A percentile compares a stretch with the other conserved stretches of the same genome.
These are phyloP conservation scores for Pseudogymnoascus destructans DNA, from an alignment of 2,329 filamentous ascomycete genomes.

Conservation along the genomic window DNA sequence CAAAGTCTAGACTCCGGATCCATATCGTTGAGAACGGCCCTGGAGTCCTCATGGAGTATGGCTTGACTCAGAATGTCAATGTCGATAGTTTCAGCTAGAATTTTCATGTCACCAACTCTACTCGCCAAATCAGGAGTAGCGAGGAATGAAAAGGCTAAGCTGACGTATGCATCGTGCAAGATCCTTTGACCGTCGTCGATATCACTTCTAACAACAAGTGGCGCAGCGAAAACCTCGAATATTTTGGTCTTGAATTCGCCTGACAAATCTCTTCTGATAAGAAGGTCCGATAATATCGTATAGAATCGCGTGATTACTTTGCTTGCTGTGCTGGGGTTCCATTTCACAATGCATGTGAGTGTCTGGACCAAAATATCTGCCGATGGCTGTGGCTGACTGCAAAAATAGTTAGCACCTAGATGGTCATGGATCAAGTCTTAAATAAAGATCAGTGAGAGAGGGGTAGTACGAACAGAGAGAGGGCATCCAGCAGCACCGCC, in stretches of 20 bases:
- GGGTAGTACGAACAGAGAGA: background rate
- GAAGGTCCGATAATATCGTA: background rate
- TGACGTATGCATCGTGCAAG: conserved; percentile 16
- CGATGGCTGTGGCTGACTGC: background rate
- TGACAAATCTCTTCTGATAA: background rate
- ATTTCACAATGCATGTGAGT: background rate
- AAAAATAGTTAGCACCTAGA: background rate
- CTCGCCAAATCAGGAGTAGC: conserved; percentile 21
- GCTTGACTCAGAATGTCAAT: conserved; percentile 19
- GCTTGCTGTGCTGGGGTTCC: background rate
- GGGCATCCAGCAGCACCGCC: background rate
- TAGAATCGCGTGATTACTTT: background rate
- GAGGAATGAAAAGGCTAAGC: conserved; percentile 24
- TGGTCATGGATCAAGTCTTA: background rate
- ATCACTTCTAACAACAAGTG: background rate
- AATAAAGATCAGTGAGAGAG: background rate
- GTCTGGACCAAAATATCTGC: background rate
- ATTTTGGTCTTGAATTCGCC: background rate
- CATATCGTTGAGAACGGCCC: conserved; percentile 12
- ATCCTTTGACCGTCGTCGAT: background rate
- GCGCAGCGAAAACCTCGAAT: background rate
- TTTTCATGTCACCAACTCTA: conserved; percentile 17
- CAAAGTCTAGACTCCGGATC: conserved; percentile 37
- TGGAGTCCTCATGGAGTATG: conserved; percentile 14
- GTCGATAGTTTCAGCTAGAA: conserved; percentile 19